Conservation (phyloP, 305 asterid species). For the Solanum hybrid region DNA sequence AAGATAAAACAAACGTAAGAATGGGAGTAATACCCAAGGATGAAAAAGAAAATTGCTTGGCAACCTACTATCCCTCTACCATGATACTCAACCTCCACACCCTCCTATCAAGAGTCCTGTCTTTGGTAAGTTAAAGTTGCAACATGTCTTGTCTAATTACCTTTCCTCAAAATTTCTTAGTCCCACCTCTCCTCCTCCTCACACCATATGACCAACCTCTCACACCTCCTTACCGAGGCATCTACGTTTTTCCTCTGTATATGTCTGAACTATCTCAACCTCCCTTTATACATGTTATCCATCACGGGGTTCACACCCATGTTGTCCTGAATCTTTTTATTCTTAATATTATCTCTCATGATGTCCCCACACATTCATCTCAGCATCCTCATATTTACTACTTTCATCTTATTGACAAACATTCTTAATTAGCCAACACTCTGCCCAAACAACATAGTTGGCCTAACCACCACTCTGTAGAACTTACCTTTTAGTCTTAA, state of each 20-base stretch:
- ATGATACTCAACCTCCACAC: neutral
- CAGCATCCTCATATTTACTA: neutral
- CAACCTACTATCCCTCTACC: neutral
- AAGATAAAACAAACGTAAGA: neutral
- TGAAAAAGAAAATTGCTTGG: neutral
- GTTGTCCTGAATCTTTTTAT: neutral
- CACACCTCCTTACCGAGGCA: neutral
- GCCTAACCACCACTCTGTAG: neutral
- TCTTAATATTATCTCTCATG: neutral
- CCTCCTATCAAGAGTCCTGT: neutral
- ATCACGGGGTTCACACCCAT: neutral
- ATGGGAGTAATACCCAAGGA: neutral
- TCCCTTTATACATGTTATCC: neutral
- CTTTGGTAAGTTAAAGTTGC: neutral
- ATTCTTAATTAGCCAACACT: neutral
- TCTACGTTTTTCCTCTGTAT: neutral
- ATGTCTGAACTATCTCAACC: neutral
- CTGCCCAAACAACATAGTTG: neutral
- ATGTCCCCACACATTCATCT: neutral
- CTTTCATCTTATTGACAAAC: neutral
- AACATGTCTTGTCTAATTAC: neutral
- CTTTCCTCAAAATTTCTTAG: neutral
- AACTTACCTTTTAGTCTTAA: neutral
- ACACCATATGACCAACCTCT: neutral
- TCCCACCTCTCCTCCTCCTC: neutral